Conservation (phyloP, 768 basidiomycete species). For the Termitomyces sp. region DNA sequence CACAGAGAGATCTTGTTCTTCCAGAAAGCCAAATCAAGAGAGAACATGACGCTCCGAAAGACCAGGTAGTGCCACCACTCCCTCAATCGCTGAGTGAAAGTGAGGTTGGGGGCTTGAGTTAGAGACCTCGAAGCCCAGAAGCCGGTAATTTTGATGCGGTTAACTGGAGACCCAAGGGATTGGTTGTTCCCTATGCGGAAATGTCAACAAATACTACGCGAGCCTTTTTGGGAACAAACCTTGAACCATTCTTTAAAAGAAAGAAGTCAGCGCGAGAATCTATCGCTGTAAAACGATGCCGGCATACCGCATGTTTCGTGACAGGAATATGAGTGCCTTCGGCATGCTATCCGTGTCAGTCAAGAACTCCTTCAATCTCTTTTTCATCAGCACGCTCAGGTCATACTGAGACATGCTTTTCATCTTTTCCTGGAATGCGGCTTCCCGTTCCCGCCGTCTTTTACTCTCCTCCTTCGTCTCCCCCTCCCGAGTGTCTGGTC, state of each 20-base stretch:
- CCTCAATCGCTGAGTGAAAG: slow-evolving; percentile 32
- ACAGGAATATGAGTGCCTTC: slow-evolving; percentile 67
- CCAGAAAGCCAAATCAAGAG: slow-evolving; percentile 73
- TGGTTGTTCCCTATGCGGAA: slow-evolving; percentile 63
- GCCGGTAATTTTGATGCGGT: slow-evolving; percentile 86
- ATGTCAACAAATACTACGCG: slow-evolving; percentile 20
- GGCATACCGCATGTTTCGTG: slow-evolving; percentile 65
- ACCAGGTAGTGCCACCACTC: slow-evolving; percentile 56
- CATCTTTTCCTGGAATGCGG: slow-evolving; percentile 17
- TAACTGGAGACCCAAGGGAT: slow-evolving; percentile 78
- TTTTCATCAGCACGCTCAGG: slow-evolving; percentile 61
- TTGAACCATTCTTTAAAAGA: slow-evolving; percentile 37
- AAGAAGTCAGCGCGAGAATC: not conserved
- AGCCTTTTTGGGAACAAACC: slow-evolving; percentile 19
- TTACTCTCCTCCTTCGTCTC: slow-evolving; percentile 17
- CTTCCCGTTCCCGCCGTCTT: slow-evolving; percentile 11
- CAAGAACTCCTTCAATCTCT: slow-evolving; percentile 59
- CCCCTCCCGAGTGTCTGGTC: slow-evolving; percentile 12
- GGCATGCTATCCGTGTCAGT: slow-evolving; percentile 75
- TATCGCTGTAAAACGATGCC: not conserved
- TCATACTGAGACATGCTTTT: slow-evolving; percentile 58
- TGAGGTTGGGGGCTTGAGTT: slow-evolving; percentile 34
- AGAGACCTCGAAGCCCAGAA: slow-evolving; percentile 74
- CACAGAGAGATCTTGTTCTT: slow-evolving; percentile 46
- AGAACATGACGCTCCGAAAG: slow-evolving; percentile 60